Conservation (phyloP, 2,329 filamentous ascomycete species). For the Cytospora chrysosperma region DNA sequence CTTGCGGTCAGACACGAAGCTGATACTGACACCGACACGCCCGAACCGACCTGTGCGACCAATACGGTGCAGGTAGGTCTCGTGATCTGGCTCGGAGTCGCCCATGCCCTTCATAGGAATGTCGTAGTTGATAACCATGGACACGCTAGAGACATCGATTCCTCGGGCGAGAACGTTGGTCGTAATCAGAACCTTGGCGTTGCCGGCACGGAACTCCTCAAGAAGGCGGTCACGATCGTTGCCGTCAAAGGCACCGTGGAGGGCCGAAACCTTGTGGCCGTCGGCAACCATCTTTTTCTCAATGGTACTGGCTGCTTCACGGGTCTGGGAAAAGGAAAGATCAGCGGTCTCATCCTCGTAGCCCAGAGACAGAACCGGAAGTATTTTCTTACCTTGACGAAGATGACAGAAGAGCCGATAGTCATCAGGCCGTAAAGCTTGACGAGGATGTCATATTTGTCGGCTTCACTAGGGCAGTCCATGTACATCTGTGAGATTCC, state of each 20-base stretch:
- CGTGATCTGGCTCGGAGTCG: slow-evolving; percentile 81
- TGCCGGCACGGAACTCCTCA: slow-evolving; percentile 79
- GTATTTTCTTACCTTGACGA: slow-evolving; percentile 70
- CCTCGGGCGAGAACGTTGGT: slow-evolving; percentile 96
- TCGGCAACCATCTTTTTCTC: slow-evolving; percentile 82
- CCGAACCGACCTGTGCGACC: slow-evolving; percentile 96
- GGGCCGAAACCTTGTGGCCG: slow-evolving; percentile 85
- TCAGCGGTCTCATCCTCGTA: slow-evolving; percentile 23
- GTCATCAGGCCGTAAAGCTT: slow-evolving; percentile 96
- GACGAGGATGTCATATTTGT: slow-evolving; percentile 86
- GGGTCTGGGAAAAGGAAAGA: slow-evolving; percentile 55
- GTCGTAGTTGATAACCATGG: slow-evolving; percentile 98
- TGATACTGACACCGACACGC: slow-evolving; percentile 92
- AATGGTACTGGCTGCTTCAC: slow-evolving; percentile 81
- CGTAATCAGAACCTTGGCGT: slow-evolving; percentile 94
- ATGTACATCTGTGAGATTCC: slow-evolving; percentile 98
- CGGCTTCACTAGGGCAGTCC: slow-evolving; percentile 77
- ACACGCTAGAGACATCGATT: slow-evolving; percentile 88
- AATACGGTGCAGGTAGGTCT: slow-evolving; percentile 97
- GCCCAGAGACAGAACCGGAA: not conserved
- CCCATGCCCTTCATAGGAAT: slow-evolving; percentile 73
- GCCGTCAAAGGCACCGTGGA: slow-evolving; percentile 87
- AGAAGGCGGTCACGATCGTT: slow-evolving; percentile 79
- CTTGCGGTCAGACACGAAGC: slow-evolving; percentile 83
- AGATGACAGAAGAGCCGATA: slow-evolving; percentile 96